These are phyloP conservation scores for Gaeumannomyces tritici DNA, from an alignment of 2,329 filamentous ascomycete species.

Conservation along the genomic window DNA sequence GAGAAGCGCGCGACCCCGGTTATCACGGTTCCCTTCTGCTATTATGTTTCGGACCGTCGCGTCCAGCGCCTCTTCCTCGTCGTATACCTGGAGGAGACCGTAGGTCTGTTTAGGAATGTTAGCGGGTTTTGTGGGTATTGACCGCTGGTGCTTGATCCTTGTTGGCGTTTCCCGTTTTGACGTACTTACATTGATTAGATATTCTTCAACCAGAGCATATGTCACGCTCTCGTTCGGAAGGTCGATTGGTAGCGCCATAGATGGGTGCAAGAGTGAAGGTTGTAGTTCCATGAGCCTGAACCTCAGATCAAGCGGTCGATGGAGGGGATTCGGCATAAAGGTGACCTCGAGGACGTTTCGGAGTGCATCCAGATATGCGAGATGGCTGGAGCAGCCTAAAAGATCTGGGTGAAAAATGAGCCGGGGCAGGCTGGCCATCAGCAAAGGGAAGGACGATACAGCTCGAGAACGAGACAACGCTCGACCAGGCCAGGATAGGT, in stretches of 20 bases:
- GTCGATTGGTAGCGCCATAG: background rate
- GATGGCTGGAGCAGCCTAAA: constrained; percentile 1
- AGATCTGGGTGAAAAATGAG: background rate
- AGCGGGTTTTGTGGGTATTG: too few species aligned
- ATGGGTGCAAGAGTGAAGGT: background rate
- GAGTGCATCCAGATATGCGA: constrained; percentile 2
- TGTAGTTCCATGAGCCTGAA: constrained; percentile 1
- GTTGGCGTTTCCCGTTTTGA: background rate
- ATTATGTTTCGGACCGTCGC: constrained; percentile 1
- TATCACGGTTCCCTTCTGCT: background rate
- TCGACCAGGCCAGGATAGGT: background rate
- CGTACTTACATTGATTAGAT: constrained; percentile 48
- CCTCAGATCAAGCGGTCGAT: background rate
- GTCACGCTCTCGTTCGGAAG: constrained; percentile 26
- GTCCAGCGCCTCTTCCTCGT: constrained; percentile 36
- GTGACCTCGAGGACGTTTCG: constrained; percentile 4
- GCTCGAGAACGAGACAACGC: background rate
- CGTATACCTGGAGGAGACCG: constrained; percentile 51
- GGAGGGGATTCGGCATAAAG: background rate
- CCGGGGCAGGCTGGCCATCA: background rate
- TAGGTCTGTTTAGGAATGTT: constrained; percentile 35
- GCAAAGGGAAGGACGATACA: background rate
- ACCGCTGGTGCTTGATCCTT: too few species aligned
- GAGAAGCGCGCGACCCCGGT: constrained; percentile 24
- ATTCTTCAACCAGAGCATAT: constrained; percentile 44